phyloP scores from a whole-genome alignment of 108 stramenopile species.

The Parietichytrium sp. region DNA sequence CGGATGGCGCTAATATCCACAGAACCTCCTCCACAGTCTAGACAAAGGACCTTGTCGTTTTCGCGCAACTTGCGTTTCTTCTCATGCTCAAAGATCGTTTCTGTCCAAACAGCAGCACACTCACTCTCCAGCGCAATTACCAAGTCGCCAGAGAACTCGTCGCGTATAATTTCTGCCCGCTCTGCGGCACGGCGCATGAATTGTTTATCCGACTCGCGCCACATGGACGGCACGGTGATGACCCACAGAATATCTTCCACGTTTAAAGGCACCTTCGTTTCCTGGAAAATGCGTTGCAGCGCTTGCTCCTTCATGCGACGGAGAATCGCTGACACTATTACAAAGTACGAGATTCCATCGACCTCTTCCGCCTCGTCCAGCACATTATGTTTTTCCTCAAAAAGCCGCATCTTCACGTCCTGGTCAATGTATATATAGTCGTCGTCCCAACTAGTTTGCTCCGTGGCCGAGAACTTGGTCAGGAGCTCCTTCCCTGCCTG shows the following conservation, averaged over 20 bases:
- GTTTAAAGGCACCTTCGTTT: neutral
- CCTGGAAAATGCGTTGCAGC: neutral
- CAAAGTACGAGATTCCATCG: neutral
- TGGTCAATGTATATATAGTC: neutral
- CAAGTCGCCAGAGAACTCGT: constrained; percentile 19
- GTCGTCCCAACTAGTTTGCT: neutral
- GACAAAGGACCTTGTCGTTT: neutral
- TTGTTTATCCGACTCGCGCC: constrained; percentile 37
- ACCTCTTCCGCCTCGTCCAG: neutral
- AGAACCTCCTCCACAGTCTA: constrained; percentile 30
- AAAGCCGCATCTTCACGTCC: constrained; percentile 29
- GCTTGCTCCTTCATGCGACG: neutral
- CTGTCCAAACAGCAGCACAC: constrained; percentile 9
- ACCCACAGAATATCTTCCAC: neutral
- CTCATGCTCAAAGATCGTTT: neutral
- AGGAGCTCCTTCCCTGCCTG: constrained; percentile 21
- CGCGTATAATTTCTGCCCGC: neutral
- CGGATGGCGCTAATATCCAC: neutral
- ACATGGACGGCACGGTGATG: neutral
- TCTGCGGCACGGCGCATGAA: constrained; percentile 15
- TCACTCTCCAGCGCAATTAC: constrained; percentile 25
- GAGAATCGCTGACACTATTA: neutral
- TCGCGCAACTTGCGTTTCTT: neutral
- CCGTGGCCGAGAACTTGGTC: neutral
- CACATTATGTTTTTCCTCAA: neutral